Evolutionary conservation across 129 eudicot genomes (phyloP).

Genomic region (Tanacetum coccineum): DNA sequence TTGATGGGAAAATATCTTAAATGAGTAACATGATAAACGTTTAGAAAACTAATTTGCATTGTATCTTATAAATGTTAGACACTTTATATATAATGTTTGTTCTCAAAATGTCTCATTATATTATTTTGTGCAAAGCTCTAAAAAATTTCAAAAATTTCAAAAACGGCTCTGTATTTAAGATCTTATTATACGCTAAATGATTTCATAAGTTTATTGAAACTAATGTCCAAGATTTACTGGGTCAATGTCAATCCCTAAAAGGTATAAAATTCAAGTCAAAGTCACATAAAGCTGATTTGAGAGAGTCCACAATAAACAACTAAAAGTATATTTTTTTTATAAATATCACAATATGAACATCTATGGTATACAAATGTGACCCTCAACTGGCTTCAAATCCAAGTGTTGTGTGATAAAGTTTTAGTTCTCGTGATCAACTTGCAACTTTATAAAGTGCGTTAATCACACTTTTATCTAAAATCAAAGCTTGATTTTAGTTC

Average conservation of each 20-base stretch:
- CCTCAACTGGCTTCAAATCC: slow-evolving; percentile 37
- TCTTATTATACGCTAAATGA: too few species aligned
- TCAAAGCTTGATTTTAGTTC: slow-evolving; percentile 16
- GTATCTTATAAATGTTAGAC: too few species aligned
- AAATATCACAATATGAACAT: neutral
- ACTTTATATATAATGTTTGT: too few species aligned
- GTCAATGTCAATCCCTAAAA: slow-evolving; percentile 19
- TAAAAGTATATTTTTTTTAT: slow-evolving; percentile 2
- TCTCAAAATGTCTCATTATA: too few species aligned
- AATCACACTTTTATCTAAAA: slow-evolving; percentile 14
- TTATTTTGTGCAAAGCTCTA: too few species aligned
- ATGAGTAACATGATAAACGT: too few species aligned
- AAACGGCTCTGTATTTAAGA: too few species aligned
- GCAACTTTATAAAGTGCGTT: slow-evolving; percentile 24
- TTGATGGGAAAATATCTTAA: too few species aligned
- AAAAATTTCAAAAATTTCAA: too few species aligned
- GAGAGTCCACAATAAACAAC: slow-evolving; percentile 32
- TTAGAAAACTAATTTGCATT: too few species aligned
- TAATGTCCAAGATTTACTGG: neutral
- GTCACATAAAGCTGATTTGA: slow-evolving; percentile 27
- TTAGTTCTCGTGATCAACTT: slow-evolving; percentile 30
- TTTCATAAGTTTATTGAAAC: too few species aligned
- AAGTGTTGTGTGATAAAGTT: slow-evolving; percentile 5
- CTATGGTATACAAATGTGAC: slow-evolving; percentile 33
- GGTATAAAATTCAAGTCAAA: slow-evolving; percentile 32